Conservation (phyloP, 164 flowering plant genomes). For the Buxus sempervirens region DNA sequence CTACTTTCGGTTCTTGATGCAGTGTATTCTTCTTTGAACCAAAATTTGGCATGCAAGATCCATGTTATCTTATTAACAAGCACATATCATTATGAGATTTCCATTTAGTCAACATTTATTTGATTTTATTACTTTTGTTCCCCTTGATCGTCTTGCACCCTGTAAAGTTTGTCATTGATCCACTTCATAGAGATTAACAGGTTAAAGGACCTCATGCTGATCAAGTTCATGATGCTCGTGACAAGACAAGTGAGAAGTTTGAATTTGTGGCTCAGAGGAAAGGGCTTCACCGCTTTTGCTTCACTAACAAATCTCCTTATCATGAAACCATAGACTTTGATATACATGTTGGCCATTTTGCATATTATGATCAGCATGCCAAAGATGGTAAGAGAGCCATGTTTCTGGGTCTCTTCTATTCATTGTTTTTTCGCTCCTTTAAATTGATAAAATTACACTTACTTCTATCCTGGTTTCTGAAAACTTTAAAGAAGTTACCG, state of each 20-base stretch:
- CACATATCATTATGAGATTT: no score
- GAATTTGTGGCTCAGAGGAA: slow-evolving; percentile 70
- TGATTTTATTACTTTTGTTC: background rate
- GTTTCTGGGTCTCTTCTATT: background rate
- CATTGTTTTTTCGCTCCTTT: background rate
- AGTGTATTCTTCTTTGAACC: no score
- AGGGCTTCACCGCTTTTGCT: slow-evolving; percentile 86
- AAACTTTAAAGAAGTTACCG: no score
- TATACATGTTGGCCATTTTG: slow-evolving; percentile 49
- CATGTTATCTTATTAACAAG: no score
- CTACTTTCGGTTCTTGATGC: no score
- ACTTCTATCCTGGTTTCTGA: no score
- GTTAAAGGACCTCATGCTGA: slow-evolving; percentile 88
- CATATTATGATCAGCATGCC: slow-evolving; percentile 55
- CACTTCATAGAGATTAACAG: slow-evolving; percentile 36
- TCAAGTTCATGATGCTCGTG: slow-evolving; percentile 79
- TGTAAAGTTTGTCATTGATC: background rate
- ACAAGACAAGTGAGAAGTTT: slow-evolving; percentile 67
- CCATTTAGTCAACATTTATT: background rate
- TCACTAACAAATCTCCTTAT: slow-evolving; percentile 62
- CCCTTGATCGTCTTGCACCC: background rate
- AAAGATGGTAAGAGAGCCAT: slow-evolving; percentile 48
- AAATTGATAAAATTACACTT: no score
- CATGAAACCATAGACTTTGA: slow-evolving; percentile 66
- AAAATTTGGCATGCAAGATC: no score